Conservation (phyloP, 345 rosid genomes). For the Excoecaria cochinchinensis region DNA sequence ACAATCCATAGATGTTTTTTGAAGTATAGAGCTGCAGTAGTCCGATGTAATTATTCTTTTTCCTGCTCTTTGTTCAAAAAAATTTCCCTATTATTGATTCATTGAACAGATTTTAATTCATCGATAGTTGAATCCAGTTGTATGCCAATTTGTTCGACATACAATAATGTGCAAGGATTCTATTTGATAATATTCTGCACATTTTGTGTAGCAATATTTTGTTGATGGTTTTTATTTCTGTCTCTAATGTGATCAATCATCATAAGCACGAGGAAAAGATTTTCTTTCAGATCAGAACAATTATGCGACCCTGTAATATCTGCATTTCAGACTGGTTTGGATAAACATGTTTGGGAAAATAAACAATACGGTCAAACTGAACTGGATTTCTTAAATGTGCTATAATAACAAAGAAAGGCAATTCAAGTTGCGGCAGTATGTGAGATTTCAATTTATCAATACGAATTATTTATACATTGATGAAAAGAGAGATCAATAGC, state of each 20-base stretch:
- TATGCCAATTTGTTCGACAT: not conserved
- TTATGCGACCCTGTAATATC: no score
- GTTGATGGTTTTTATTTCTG: not conserved
- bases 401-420: no score
- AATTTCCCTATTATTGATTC: conserved; percentile 16
- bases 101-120: conserved; percentile 8
- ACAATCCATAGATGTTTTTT: not conserved
- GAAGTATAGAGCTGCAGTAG: conserved; percentile 17
- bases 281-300: no score
- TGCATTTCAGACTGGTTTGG: no score
- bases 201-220: not conserved
- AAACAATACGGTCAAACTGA: no score
- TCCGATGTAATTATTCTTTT: conserved; percentile 28
- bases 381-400: no score
- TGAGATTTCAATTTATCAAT: no score
- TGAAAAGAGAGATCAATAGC: no score
- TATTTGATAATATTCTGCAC: not conserved
- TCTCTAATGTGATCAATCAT: not conserved
- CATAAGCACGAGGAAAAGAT: not conserved
- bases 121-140: not conserved
- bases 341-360: no score
- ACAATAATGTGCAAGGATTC: not conserved
- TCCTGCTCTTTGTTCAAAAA: not conserved
- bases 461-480: no score
- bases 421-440: no score